Base-by-base conservation (phyloP, 306 rosid genomes). In the Fagus crenata region DNA sequence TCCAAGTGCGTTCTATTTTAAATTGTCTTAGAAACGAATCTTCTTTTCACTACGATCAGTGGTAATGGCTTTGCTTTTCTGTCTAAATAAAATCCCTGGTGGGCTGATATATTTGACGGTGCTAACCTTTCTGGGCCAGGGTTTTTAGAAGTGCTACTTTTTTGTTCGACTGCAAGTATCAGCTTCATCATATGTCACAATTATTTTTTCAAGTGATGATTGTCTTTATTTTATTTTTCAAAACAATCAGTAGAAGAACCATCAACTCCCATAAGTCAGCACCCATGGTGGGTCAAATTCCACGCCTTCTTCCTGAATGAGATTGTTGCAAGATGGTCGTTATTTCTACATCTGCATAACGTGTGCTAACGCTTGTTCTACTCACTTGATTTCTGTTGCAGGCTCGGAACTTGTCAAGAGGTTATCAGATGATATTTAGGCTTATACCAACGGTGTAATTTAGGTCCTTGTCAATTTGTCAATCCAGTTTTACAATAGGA, bases 381-480 rank as follows among this genome's bases (percentile, higher is more conserved):
- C 32, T 18, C 6, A 17, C 32, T 37, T 37, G 49, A 37, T 31
- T 65, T 39, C 5, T 5, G 8, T 65, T 17, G 43, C 49, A 15
- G 71, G 71, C 65, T 58, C 71, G 8, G 32, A 65, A 7, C 28
- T 39, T 65, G 49, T 65, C 40, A 65, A 5, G 49, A 65, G 49
- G 6, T 6, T 32, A 15, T 3, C 2, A 7, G 9, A 4, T 4
- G 35, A 4, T 12, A 8, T 22, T 6, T 58, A 18, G 11, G 35
- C 35, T 18, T 28, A 28, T 58, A 28, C 5, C 3, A 28, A 7
- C 22, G 4, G 36, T 18, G 36, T 58, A 58, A 8, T 58, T 58
- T 58, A 58, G 8, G 14, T 46, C 3, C 13, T 22, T 22, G 11
- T 9, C 0, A 0, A 22, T 22, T 22, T 22, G 28, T 22, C 51